These are phyloP conservation scores for Saussurea involucrata DNA, from an alignment of 129 eudicot species.

Conservation along the genomic window DNA sequence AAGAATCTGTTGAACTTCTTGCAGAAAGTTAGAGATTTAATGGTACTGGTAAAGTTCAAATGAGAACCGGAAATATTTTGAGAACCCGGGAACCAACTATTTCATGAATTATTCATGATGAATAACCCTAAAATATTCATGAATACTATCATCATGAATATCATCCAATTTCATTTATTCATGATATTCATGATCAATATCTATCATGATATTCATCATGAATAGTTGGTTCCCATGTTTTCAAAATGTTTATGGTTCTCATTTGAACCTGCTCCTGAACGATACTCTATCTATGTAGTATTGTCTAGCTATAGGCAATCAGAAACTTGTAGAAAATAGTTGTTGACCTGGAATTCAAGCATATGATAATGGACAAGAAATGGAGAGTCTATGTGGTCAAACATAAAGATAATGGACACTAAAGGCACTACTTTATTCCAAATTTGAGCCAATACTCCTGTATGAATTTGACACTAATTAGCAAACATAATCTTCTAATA, in stretches of 20 bases:
- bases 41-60: too few relatives aligned
- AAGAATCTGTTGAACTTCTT: not conserved
- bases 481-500: conserved; percentile 1
- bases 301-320: not conserved
- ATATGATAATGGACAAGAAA: not conserved
- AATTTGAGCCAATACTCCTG: not conserved
- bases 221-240: not conserved
- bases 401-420: not conserved
- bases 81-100: too few relatives aligned
- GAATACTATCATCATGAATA: too few relatives aligned
- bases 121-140: not conserved
- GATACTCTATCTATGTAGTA: not conserved
- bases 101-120: not conserved
- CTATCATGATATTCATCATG: not conserved
- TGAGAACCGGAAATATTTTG: too few relatives aligned
- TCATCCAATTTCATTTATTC: too few relatives aligned
- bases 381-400: not conserved
- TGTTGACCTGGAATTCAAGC: not conserved
- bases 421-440: not conserved
- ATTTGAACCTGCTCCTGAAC: not conserved
- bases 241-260: not conserved
- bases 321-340: not conserved
- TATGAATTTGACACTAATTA: not conserved
- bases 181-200: not conserved
- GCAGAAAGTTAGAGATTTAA: too few relatives aligned